These are phyloP conservation scores for Saccharomycopsis amapae DNA, from an alignment of 805 yeast species.

Conservation along the genomic window DNA sequence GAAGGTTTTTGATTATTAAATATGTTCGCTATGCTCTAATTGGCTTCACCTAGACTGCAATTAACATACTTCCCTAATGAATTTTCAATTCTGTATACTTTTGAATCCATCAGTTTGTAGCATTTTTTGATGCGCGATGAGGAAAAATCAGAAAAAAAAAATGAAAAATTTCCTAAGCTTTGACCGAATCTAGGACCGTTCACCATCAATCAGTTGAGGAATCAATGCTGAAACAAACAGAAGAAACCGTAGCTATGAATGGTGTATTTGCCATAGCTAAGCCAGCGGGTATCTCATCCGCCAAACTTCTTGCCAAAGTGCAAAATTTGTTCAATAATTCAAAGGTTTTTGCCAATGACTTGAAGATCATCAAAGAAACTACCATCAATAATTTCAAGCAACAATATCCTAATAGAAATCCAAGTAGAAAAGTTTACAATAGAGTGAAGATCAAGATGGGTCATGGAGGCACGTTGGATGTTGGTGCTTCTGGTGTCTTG, in stretches of 20 bases:
- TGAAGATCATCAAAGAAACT: slow-evolving; percentile 42
- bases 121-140: too few species aligned
- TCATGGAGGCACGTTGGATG: slow-evolving; percentile 97
- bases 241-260: slow-evolving; percentile 45
- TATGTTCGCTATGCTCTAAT: too few species aligned
- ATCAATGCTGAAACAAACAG: too few species aligned
- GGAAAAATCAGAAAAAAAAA: too few species aligned
- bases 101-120: too few species aligned
- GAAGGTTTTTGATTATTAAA: too few species aligned
- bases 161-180: too few species aligned
- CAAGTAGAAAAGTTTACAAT: slow-evolving; percentile 45
- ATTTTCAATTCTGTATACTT: too few species aligned
- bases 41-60: too few species aligned
- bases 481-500: slow-evolving; percentile 88
- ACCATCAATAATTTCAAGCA: slow-evolving; percentile 34
- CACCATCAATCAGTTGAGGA: too few species aligned
- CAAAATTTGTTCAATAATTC: slow-evolving; percentile 59
- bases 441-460: slow-evolving; percentile 76
- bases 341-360: slow-evolving; percentile 45
- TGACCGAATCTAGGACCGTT: too few species aligned
- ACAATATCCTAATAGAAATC: slow-evolving; percentile 32
- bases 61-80: too few species aligned
- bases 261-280: slow-evolving; percentile 91
- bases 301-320: slow-evolving; percentile 59
- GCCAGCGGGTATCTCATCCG: slow-evolving; percentile 80